Evolutionary conservation across 2,329 filamentous ascomycete species (phyloP), one percentile per base, ranked within the genome.

Genomic region (Aureobasidium sp.): DNA sequence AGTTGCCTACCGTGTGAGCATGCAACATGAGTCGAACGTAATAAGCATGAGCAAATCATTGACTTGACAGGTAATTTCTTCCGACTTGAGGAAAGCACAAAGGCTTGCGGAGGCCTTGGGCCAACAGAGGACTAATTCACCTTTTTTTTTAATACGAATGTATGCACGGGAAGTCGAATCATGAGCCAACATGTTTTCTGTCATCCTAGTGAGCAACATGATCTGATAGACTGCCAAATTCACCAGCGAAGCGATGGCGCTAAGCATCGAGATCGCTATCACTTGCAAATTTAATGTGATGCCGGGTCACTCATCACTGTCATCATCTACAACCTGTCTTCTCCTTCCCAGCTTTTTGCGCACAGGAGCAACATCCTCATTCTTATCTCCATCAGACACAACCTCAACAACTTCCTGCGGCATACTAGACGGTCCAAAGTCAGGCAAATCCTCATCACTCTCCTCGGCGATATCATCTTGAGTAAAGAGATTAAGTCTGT

Each of bases 241-340:
- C 7, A 6, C 24, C 34, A 8, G 7, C 8, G 7, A 8, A 50
- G 17, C 2, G 5, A 17, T 24, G 13, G 15, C 2, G 12, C 34
- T 37, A 37, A 37, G 34, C 32, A 52, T 24, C 36, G 29, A 55
- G 3, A 29, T 5, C 6, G 26, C 9, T 27, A 20, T 46, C n/a
- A 5, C 9, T 13, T n/a, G 36, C 5, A 29, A 26, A 46, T 13
- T 5, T 5, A 6, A n/a, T 10, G 24, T 15, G n/a, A 12, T n/a
- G 20, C 13, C 32, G 8, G 37, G 13, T 20, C 63, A 61, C 9
- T 64, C 64, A 52, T 65, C 64, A 53, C 62, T 64, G 37, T 62
- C 59, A 56, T 60, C 59, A 29, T 65, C 64, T 27, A 65, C 51
- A 26, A 65, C 62, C 43, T 56, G 39, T 20, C 59, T 37, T 57